These are phyloP conservation scores for Pestalotiopsis sp. DNA, from an alignment of 2,329 filamentous ascomycete species.

Conservation along the genomic window DNA sequence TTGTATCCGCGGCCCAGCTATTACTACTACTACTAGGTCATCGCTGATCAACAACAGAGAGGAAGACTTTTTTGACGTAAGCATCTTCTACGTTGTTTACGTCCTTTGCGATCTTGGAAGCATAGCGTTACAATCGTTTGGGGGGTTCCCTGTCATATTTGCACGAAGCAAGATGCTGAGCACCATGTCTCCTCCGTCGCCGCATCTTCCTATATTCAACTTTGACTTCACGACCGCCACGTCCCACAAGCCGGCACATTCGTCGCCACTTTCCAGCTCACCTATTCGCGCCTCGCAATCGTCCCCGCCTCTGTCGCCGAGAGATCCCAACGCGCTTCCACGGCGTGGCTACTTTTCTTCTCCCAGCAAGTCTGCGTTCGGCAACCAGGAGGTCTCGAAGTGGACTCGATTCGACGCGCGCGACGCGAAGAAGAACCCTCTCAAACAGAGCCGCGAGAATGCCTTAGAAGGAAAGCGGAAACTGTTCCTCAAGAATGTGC, in stretches of 20 bases:
- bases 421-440: conserved; percentile 62
- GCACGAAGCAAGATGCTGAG: conserved; percentile 32
- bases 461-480: conserved; percentile 65
- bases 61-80: neutral
- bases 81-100: neutral
- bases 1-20: neutral
- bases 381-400: conserved; percentile 18
- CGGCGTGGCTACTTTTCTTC: conserved; percentile 43
- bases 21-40: neutral
- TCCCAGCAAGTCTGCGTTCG: conserved; percentile 25
- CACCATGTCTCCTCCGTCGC: conserved; percentile 31
- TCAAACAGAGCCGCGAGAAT: conserved; percentile 63
- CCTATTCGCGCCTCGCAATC: conserved; percentile 56
- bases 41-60: neutral
- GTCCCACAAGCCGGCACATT: conserved; percentile 46
- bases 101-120: neutral
- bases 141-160: neutral
- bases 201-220: conserved; percentile 41
- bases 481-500: conserved; percentile 70
- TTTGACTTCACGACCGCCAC: conserved; percentile 42
- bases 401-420: conserved; percentile 54
- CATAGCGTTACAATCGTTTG: neutral
- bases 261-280: conserved; percentile 63
- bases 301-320: conserved; percentile 44
- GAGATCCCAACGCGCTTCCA: conserved; percentile 38